Base-by-base conservation (phyloP, 768 basidiomycete genomes). In the Termitomyces sp. region DNA sequence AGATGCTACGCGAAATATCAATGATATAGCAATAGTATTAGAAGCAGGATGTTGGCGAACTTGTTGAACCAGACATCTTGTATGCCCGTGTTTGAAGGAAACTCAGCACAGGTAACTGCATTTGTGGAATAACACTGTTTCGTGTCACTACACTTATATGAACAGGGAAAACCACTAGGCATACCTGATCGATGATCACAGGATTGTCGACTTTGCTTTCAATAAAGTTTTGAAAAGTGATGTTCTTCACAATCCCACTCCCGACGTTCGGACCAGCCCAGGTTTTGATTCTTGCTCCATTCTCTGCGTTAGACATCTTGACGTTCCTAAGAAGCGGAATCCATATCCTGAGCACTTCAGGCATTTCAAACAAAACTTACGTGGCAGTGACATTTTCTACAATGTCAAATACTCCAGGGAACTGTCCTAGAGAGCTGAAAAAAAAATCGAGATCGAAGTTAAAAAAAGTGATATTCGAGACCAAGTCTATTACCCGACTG, bases 211-310 rank as follows among this genome's bases (percentile, higher is more conserved):
- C 82, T 38, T 82, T 78, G 50, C 70, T 75, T 58, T 81, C 81
- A 19, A 74, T 57, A 66, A 84, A 84, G 59, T 75, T 71, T n/a
- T 67, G 61, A 66, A 82, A 85, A 0, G 80, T 82, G 64, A 84
- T 69, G 60, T 84, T 83, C 65, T 78, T 76, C 43, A 83, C 82
- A 43, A 82, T 77, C 8, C 83, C 83, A 37, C 78, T 75, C 4
- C 85, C 84, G 29, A 84, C 82, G 52, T 78, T 77, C 16, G 76
- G 73, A 5, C 85, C 86, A 5, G 83, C 85, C 74, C 79, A 88
- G 0, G 83, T 81, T 66, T 88, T 88, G 69, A 87, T 87, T 34
- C 86, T 75, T 1, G 84, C 85, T 1, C 85, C 86, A 60, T 87
- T 87, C 63, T 83, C 74, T 10, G 83, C 82, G 54, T 85, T 84